phyloP scores from a whole-genome alignment of 2,329 filamentous ascomycete species.

The Ramularia endophylla region DNA sequence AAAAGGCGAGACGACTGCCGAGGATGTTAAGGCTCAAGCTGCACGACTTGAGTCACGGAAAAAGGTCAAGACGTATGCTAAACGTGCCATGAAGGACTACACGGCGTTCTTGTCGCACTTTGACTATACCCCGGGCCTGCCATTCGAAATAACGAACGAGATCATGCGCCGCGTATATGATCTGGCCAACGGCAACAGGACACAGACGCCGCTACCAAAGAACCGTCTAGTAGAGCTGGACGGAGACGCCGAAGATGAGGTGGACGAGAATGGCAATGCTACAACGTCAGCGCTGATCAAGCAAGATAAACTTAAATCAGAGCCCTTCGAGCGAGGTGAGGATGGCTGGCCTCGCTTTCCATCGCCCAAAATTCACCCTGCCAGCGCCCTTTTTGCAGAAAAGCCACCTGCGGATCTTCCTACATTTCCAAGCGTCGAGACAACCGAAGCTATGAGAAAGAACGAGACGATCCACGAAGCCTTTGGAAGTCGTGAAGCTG shows the following conservation, averaged over 20 bases:
- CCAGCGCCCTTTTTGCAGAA: slow-evolving; percentile 64
- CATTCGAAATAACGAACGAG: slow-evolving; percentile 53
- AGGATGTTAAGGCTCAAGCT: slow-evolving; percentile 44
- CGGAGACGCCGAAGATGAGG: slow-evolving; percentile 20
- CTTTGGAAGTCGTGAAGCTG: slow-evolving; percentile 52
- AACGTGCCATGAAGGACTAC: slow-evolving; percentile 70
- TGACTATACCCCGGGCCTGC: slow-evolving; percentile 70
- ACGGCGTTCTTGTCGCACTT: slow-evolving; percentile 65
- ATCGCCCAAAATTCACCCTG: slow-evolving; percentile 46
- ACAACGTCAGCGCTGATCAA: slow-evolving; percentile 41
- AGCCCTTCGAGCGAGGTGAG: slow-evolving; percentile 28
- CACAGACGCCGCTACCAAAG: slow-evolving; percentile 26
- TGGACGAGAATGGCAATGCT: slow-evolving; percentile 10
- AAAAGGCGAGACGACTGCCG: slow-evolving; percentile 32
- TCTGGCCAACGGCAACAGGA: slow-evolving; percentile 42
- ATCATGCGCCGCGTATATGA: slow-evolving; percentile 54
- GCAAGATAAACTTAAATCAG: slow-evolving; percentile 30
- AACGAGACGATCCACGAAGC: slow-evolving; percentile 26
- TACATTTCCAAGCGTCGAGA: slow-evolving; percentile 52
- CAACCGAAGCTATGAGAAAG: slow-evolving; percentile 21
- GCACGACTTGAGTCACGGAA: slow-evolving; percentile 57
- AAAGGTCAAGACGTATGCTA: slow-evolving; percentile 66
- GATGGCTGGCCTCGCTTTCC: slow-evolving; percentile 44
- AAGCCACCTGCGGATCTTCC: slow-evolving; percentile 62
- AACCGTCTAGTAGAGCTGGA: slow-evolving; percentile 24